Conservation (phyloP, 2,329 filamentous ascomycete genomes). For the Rhynchosporium secalis region DNA sequence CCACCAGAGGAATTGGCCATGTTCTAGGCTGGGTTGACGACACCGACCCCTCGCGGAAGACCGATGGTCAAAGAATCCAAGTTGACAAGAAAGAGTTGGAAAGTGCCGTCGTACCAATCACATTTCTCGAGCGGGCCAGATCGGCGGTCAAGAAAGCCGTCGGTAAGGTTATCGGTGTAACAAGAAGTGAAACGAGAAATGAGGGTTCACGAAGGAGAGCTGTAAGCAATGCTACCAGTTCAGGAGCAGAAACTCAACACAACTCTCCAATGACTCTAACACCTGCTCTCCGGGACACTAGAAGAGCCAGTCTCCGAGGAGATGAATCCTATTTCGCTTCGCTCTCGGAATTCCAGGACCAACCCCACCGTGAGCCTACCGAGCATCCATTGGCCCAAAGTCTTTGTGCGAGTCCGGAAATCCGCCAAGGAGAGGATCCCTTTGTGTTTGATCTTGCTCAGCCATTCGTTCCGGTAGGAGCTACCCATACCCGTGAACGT, state of each 20-base stretch:
- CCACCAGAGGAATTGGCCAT: slow-evolving; percentile 75
- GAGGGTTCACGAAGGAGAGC: slow-evolving; percentile 59
- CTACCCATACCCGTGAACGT: slow-evolving; percentile 37
- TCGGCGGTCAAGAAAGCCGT: slow-evolving; percentile 72
- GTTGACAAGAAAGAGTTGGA: slow-evolving; percentile 90
- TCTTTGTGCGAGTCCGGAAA: slow-evolving; percentile 67
- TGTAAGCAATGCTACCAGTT: slow-evolving; percentile 64
- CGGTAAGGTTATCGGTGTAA: slow-evolving; percentile 56
- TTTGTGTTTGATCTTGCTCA: slow-evolving; percentile 40
- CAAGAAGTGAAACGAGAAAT: slow-evolving; percentile 49
- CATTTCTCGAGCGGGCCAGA: slow-evolving; percentile 79
- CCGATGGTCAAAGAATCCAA: slow-evolving; percentile 82
- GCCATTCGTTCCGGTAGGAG: slow-evolving; percentile 44
- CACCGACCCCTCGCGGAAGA: slow-evolving; percentile 78
- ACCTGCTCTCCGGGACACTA: slow-evolving; percentile 40
- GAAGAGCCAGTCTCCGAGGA: slow-evolving; percentile 57
- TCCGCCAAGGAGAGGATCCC: slow-evolving; percentile 40
- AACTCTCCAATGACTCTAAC: slow-evolving; percentile 45
- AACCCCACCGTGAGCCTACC: slow-evolving; percentile 44
- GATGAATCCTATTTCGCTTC: slow-evolving; percentile 57
- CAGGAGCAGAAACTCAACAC: slow-evolving; percentile 53
- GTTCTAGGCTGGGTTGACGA: slow-evolving; percentile 85
- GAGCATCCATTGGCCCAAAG: slow-evolving; percentile 78
- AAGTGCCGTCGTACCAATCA: slow-evolving; percentile 84
- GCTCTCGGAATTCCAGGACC: slow-evolving; percentile 42